These are phyloP conservation scores for Ophiocordyceps robertsii DNA, from an alignment of 2,329 filamentous ascomycete genomes.

Conservation along the genomic window DNA sequence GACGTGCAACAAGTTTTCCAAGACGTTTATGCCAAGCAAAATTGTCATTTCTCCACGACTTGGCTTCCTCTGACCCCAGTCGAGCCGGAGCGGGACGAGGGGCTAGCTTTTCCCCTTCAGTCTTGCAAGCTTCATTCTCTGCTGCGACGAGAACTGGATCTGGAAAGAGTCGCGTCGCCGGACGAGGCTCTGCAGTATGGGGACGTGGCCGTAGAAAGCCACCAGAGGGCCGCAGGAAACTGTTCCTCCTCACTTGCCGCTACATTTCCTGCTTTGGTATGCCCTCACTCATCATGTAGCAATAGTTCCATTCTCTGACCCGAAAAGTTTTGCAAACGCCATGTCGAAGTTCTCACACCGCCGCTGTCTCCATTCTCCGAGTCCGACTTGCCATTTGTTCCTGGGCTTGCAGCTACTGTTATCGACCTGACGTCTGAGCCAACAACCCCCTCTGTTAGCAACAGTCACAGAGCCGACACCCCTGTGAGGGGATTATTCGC, in stretches of 20 bases:
- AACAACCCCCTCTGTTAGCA: constrained; percentile 8
- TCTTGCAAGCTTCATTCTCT: constrained; percentile 10
- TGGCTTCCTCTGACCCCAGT: constrained; percentile 18
- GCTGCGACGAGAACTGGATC: constrained; percentile 13
- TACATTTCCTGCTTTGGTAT: not conserved
- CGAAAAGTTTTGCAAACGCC: not conserved
- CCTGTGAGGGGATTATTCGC: constrained; percentile 3
- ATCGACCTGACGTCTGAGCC: constrained; percentile 19
- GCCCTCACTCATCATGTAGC: not conserved
- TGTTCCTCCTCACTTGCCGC: not conserved
- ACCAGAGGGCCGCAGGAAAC: not conserved
- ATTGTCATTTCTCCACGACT: constrained; percentile 8
- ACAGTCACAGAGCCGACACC: constrained; percentile 1
- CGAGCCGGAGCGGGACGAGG: constrained; percentile 12
- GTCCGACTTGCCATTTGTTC: constrained; percentile 8
- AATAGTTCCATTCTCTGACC: not conserved
- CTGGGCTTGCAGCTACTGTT: constrained; percentile 4
- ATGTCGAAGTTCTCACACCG: constrained; percentile 8
- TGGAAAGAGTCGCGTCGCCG: constrained; percentile 6
- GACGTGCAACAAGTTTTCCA: constrained; percentile 11
- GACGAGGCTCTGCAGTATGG: not conserved
- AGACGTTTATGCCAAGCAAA: constrained; percentile 6
- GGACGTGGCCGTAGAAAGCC: not conserved
- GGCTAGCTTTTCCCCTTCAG: constrained; percentile 11
- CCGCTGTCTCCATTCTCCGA: constrained; percentile 15